phyloP scores from a whole-genome alignment of 192 early-diverging fungal genomes.

The Thoreauomyces humboldtii region DNA sequence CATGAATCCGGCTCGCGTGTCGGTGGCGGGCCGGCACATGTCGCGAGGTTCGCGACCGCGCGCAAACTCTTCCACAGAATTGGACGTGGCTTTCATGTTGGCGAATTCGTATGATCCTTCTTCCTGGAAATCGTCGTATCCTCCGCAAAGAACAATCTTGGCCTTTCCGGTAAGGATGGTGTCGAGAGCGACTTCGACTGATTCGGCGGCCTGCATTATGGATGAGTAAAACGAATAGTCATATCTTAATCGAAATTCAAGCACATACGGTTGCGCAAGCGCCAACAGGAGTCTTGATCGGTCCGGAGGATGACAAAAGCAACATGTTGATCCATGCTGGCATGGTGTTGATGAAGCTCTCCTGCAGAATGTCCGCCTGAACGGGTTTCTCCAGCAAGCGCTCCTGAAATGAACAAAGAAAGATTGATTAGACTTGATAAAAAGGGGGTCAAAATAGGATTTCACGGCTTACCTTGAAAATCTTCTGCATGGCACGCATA shows the following conservation, averaged over 20 bases:
- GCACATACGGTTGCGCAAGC: conserved; percentile 89
- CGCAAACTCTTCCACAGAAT: conserved; percentile 77
- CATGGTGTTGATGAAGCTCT: conserved; percentile 94
- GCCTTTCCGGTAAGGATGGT: conserved; percentile 88
- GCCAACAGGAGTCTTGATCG: conserved; percentile 90
- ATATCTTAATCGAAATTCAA: too few species aligned
- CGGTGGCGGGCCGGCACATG: conserved; percentile 87
- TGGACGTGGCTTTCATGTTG: conserved; percentile 93
- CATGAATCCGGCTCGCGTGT: conserved; percentile 89
- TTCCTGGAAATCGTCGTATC: conserved; percentile 90
- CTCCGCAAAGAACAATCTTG: conserved; percentile 90
- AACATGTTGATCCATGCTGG: conserved; percentile 97
- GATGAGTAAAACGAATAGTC: too few species aligned
- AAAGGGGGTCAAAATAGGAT: background rate
- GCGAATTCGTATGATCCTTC: conserved; percentile 93
- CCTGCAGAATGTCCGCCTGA: conserved; percentile 91
- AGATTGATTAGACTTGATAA: conserved; percentile 1
- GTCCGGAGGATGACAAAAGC: conserved; percentile 86
- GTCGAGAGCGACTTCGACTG: conserved; percentile 88
- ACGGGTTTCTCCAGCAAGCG: conserved; percentile 79
- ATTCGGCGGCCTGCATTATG: conserved; percentile 80
- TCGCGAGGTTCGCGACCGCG: conserved; percentile 82
- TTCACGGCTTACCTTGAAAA: conserved; percentile 58
- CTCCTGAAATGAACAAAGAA: conserved; percentile 32
- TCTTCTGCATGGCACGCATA: conserved; percentile 68